Percentiles rank a stretch among this genome's conserved stretches.
These are phyloP conservation scores for Rhynchospora pubera DNA, from an alignment of 176 grass and related monocot genomes.

Conservation along the genomic window DNA sequence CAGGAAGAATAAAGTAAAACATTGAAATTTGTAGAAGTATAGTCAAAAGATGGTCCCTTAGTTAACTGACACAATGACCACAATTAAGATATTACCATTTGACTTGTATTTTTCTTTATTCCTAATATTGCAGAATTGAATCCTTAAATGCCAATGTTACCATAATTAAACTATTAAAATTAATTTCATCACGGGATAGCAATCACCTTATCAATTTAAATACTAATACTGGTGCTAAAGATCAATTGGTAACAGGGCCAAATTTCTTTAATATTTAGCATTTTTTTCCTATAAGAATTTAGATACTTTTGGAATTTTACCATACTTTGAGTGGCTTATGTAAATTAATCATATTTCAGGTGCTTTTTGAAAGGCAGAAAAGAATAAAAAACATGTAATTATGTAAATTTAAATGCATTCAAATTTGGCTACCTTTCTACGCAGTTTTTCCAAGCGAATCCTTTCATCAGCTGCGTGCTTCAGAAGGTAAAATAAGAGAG, in stretches of 20 bases:
- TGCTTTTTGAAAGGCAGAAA: not conserved
- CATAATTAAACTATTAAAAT: not conserved
- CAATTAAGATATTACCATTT: not conserved
- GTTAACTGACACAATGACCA: not conserved
- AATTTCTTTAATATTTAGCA: not conserved
- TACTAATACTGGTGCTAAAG: not conserved
- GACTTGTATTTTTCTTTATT: not conserved
- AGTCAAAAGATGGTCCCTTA: not conserved
- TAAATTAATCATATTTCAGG: not conserved
- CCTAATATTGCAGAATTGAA: not conserved
- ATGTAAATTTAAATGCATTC: conserved; percentile 2
- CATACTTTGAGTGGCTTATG: not conserved
- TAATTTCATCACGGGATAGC: not conserved
- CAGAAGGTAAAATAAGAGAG: conserved; percentile 18
- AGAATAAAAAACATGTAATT: not conserved
- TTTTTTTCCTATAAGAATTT: not conserved
- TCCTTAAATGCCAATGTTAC: not conserved
- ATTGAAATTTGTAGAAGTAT: not conserved
- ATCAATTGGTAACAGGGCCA: not conserved
- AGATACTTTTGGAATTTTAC: not conserved
- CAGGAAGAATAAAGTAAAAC: not conserved
- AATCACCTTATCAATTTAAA: not conserved
- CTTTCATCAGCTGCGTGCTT: conserved; percentile 99
- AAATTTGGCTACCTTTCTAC: conserved; percentile 52
- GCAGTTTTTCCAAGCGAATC: conserved; percentile 88